Percentiles rank a stretch among this genome's conserved stretches.
These are phyloP conservation scores for Pythium phragmitis DNA, from an alignment of 352 stramenopile species.

Conservation along the genomic window DNA sequence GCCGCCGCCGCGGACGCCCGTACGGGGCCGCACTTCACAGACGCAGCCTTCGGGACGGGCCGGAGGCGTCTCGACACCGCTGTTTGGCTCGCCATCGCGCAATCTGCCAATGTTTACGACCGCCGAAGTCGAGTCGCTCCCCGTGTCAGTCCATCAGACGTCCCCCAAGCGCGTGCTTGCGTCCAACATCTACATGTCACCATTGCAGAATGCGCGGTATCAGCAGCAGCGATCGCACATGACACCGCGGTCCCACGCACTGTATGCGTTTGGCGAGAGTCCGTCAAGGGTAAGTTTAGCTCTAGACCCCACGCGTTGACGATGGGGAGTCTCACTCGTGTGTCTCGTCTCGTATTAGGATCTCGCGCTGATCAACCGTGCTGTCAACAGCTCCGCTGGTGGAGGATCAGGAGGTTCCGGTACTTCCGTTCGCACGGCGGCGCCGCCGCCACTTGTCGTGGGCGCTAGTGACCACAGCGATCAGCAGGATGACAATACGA, in stretches of 20 bases:
- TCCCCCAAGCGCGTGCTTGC: conserved; percentile 77
- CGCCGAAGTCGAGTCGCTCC: conserved; percentile 75
- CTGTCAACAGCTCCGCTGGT: conserved; percentile 20
- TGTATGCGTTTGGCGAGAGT: conserved; percentile 88
- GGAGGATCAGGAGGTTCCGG: neutral
- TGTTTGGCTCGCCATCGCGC: conserved; percentile 44
- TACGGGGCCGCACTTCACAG: conserved; percentile 23
- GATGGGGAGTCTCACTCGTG: neutral
- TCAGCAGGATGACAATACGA: conserved; percentile 9
- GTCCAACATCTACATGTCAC: conserved; percentile 88
- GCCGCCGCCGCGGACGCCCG: conserved; percentile 38
- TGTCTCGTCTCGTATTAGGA: conserved; percentile 17
- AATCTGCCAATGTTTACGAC: conserved; percentile 56
- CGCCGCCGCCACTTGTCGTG: conserved; percentile 13
- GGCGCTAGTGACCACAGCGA: conserved; percentile 8
- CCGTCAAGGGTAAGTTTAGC: conserved; percentile 56
- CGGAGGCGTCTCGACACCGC: conserved; percentile 28
- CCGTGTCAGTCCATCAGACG: conserved; percentile 70
- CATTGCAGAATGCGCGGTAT: conserved; percentile 71
- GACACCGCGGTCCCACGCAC: conserved; percentile 73
- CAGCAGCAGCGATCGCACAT: conserved; percentile 64
- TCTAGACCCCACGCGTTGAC: neutral
- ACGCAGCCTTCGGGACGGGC: neutral
- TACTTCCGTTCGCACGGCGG: conserved; percentile 13
- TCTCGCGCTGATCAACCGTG: conserved; percentile 32